These are phyloP conservation scores for Pythium phragmitis DNA, from an alignment of 352 stramenopile genomes.

Conservation along the genomic window DNA sequence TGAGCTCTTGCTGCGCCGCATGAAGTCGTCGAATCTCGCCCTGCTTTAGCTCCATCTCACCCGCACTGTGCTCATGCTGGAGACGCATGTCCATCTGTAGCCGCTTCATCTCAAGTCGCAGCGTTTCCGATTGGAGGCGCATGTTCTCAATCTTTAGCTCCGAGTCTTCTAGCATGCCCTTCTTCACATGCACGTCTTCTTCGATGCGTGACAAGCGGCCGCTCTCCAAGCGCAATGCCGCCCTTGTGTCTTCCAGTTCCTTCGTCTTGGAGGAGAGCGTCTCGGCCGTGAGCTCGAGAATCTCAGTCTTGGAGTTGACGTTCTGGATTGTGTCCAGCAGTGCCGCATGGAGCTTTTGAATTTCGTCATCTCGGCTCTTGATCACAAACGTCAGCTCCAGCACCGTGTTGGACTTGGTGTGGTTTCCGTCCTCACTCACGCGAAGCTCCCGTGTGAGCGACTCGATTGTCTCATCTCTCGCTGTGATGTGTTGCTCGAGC, in stretches of 20 bases:
- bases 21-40: slow-evolving; percentile 63
- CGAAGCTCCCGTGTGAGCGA: slow-evolving; percentile 30
- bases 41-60: slow-evolving; percentile 73
- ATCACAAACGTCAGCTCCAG: slow-evolving; percentile 77
- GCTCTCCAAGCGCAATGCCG: slow-evolving; percentile 54
- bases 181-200: slow-evolving; percentile 64
- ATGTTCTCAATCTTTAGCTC: slow-evolving; percentile 68
- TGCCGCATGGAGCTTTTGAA: slow-evolving; percentile 49
- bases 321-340: slow-evolving; percentile 56
- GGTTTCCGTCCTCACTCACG: slow-evolving; percentile 37
- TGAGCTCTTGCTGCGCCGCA: slow-evolving; percentile 47
- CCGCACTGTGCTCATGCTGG: slow-evolving; percentile 58
- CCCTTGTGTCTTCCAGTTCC: slow-evolving; percentile 56
- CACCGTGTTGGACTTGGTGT: slow-evolving; percentile 59
- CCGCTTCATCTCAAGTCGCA: slow-evolving; percentile 65
- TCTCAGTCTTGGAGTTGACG: slow-evolving; percentile 60
- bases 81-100: slow-evolving; percentile 78
- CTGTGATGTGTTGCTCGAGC: neutral
- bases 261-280: slow-evolving; percentile 57
- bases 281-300: slow-evolving; percentile 62
- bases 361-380: slow-evolving; percentile 69
- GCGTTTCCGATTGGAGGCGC: slow-evolving; percentile 50
- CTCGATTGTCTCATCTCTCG: slow-evolving; percentile 39
- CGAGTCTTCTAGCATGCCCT: slow-evolving; percentile 56
- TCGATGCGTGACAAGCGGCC: slow-evolving; percentile 52